phyloP scores from a whole-genome alignment of 1,139 yeast genomes.

The Geotrichum australiense region DNA sequence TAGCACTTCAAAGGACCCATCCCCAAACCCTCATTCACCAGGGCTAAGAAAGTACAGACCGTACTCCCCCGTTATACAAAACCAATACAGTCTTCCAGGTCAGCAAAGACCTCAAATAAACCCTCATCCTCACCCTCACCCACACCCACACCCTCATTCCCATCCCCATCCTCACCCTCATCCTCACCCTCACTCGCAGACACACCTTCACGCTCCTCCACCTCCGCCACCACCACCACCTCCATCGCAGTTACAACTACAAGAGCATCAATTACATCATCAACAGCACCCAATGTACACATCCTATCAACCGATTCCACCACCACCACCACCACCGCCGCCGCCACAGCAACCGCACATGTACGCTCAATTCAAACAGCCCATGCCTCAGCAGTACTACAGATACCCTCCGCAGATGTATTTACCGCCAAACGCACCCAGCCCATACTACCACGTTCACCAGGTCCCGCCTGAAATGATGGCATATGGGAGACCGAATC shows the following conservation, averaged over 20 bases:
- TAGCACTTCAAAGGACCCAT: slow-evolving; percentile 1
- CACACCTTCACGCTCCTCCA: slow-evolving; percentile 5
- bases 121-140: not conserved
- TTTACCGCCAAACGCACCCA: not conserved
- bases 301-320: slow-evolving; percentile 4
- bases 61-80: no score
- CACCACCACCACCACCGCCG: not conserved
- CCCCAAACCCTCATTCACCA: not conserved
- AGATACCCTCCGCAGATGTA: not conserved
- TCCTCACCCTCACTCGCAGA: not conserved
- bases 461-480: not conserved
- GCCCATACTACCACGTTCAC: not conserved
- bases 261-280: not conserved
- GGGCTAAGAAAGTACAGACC: no score
- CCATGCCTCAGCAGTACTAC: not conserved
- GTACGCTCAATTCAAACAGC: not conserved
- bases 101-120: not conserved
- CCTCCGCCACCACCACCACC: slow-evolving; percentile 10
- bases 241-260: slow-evolving; percentile 1
- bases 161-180: slow-evolving; percentile 9
- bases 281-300: not conserved
- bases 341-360: not conserved
- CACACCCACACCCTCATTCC: slow-evolving; percentile 3
- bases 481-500: not conserved
- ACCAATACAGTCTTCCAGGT: not conserved